These are phyloP conservation scores for Syzygium malaccense DNA, from an alignment of 441 rosid species.

Conservation along the genomic window DNA sequence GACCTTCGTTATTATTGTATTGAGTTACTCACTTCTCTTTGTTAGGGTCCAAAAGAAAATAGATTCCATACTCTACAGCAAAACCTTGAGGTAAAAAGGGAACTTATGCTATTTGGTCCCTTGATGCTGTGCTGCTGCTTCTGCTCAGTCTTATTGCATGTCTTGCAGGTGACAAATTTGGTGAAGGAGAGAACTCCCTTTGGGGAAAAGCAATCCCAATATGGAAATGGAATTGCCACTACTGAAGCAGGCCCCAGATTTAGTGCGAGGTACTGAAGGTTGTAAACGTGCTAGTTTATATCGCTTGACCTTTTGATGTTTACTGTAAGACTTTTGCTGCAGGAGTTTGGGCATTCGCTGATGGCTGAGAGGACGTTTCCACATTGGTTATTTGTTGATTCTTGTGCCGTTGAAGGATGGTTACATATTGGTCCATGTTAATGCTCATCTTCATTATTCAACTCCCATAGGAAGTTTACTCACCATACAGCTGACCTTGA, in stretches of 20 bases:
- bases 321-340: neutral
- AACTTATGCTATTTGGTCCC: neutral
- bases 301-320: neutral
- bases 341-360: neutral
- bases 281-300: neutral
- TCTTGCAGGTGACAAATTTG: slow-evolving; percentile 24
- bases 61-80: slow-evolving; percentile 49
- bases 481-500: neutral
- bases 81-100: slow-evolving; percentile 53
- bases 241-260: slow-evolving; percentile 25
- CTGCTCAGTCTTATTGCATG: neutral
- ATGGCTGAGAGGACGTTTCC: neutral
- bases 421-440: neutral
- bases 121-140: neutral
- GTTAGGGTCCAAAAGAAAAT: slow-evolving; percentile 89
- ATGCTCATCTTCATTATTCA: neutral
- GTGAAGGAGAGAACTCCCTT: slow-evolving; percentile 24
- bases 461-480: neutral
- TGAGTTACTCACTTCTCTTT: slow-evolving; percentile 30
- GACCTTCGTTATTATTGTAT: slow-evolving; percentile 9
- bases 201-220: slow-evolving; percentile 21
- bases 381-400: neutral
- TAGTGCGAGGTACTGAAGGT: slow-evolving; percentile 24
- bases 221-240: slow-evolving; percentile 11
- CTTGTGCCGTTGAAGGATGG: neutral